Conservation (phyloP, 2,329 filamentous ascomycete species). For the Chaetomium strumarium region DNA sequence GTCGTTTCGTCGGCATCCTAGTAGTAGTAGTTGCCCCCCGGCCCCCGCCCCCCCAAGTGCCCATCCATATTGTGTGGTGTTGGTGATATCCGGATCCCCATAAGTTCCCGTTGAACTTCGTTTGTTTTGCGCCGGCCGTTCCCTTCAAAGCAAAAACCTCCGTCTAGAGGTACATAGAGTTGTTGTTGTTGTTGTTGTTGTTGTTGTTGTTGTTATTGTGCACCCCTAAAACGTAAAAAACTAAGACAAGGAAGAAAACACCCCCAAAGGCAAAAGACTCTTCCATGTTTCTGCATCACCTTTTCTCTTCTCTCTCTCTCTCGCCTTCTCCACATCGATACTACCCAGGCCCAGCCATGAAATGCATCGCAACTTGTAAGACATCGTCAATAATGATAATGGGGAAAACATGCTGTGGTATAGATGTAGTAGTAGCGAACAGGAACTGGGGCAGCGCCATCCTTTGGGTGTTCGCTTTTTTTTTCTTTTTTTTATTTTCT, state of each 20-base stretch:
- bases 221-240: not conserved
- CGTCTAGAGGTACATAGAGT: not conserved
- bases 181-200: no score
- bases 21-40: no score
- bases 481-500: not conserved
- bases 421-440: not conserved
- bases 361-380: constrained; percentile 9
- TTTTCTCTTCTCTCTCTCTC: not conserved
- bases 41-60: no score
- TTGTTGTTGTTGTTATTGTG: no score
- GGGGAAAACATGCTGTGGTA: not conserved
- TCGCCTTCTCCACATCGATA: not conserved
- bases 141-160: no score
- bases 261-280: not conserved
- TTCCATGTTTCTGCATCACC: not conserved
- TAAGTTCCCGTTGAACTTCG: no score
- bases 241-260: not conserved
- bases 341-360: not conserved
- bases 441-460: no score
- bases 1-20: no score
- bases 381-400: not conserved
- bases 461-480: no score
- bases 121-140: no score
- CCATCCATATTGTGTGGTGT: no score
- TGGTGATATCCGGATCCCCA: no score